Percentiles rank a stretch among this genome's conserved stretches.
Conservation (phyloP, 768 basidiomycete genomes). For the Suillus discolor region DNA sequence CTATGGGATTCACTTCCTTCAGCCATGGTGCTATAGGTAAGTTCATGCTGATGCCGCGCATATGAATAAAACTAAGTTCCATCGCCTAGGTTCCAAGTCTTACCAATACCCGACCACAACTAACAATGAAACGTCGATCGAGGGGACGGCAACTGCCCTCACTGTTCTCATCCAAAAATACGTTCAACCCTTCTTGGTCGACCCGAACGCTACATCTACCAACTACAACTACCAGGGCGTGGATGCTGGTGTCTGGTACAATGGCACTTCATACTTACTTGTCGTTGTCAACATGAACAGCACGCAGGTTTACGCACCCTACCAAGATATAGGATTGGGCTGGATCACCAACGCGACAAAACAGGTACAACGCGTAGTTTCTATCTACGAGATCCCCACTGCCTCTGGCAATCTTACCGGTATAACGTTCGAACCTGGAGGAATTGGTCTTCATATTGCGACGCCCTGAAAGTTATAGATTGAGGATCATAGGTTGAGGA, state of each 20-base stretch:
- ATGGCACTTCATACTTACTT: constrained; percentile 24
- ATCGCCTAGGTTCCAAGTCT: constrained; percentile 28
- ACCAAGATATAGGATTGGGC: constrained; percentile 19
- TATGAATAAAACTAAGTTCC: background rate
- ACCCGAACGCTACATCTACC: constrained; percentile 13
- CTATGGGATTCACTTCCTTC: constrained; percentile 27
- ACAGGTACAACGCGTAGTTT: constrained; percentile 23
- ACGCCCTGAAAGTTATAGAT: constrained; percentile 8
- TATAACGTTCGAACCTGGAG: constrained; percentile 17
- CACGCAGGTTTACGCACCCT: constrained; percentile 15
- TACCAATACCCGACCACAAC: constrained; percentile 29
- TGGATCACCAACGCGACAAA: constrained; percentile 17
- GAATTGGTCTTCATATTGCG: constrained; percentile 25
- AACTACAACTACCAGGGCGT: constrained; percentile 19
- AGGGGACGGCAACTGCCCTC: constrained; percentile 17
- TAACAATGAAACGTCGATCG: constrained; percentile 22
- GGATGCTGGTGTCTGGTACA: constrained; percentile 26
- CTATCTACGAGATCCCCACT: background rate
- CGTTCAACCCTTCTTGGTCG: constrained; percentile 27
- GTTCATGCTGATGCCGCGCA: background rate
- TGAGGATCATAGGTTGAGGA: background rate
- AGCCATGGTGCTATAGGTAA: constrained; percentile 30
- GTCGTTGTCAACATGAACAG: constrained; percentile 19
- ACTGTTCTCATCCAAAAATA: constrained; percentile 4
- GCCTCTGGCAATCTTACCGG: constrained; percentile 19